phyloP scores from a whole-genome alignment of 148 eudicot species.

The Vaccinium macrocarpon region DNA sequence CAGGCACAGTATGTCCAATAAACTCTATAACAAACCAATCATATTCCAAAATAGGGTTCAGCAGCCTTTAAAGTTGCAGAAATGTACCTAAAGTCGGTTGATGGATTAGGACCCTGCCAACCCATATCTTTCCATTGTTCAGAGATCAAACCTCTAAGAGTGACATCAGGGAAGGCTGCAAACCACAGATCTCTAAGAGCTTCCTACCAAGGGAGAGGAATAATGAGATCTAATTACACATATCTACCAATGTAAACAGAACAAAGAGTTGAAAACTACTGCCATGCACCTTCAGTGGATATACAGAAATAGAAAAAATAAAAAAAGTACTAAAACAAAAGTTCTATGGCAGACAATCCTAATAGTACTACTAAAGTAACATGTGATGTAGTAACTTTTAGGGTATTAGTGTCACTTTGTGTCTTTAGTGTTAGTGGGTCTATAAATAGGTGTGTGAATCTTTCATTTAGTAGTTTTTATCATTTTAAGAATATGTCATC shows the following conservation, averaged over 20 bases:
- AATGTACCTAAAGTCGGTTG: constrained; percentile 87
- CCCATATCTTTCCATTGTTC: constrained; percentile 99
- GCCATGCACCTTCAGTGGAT: constrained; percentile 10
- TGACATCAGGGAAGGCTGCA: constrained; percentile 62
- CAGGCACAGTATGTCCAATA: background rate
- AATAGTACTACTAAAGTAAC: background rate
- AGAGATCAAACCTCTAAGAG: constrained; percentile 67
- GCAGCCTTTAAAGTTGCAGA: background rate
- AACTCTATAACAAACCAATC: background rate
- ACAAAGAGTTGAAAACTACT: background rate
- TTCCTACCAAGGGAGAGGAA: constrained; percentile 44
- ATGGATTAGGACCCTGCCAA: constrained; percentile 94
- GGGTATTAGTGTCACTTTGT: too few relatives aligned
- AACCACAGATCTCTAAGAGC: constrained; percentile 73
- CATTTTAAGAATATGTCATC: too few relatives aligned
- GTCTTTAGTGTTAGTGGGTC: too few relatives aligned
- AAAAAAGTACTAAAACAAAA: background rate
- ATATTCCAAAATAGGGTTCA: background rate
- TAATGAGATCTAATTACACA: constrained; percentile 12
- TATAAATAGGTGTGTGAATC: too few relatives aligned
- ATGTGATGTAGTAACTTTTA: background rate
- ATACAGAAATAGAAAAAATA: background rate
- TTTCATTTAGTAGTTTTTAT: too few relatives aligned
- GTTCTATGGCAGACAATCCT: background rate
- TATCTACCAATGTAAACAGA: background rate